phyloP scores from a whole-genome alignment of 2,329 filamentous ascomycete species.

The Monosporascus sp. region DNA sequence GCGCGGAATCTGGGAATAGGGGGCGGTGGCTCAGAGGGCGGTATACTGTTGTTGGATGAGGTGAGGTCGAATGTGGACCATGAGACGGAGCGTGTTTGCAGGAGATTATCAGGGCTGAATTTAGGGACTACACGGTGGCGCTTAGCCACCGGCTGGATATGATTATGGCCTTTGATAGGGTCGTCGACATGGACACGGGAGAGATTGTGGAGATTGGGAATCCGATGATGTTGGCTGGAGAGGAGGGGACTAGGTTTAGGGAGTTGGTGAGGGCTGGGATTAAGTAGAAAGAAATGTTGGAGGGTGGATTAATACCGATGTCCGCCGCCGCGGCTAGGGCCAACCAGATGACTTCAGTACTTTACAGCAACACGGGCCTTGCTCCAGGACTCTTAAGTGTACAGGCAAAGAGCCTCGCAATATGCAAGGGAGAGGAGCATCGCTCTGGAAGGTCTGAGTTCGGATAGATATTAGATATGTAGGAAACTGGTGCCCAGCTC shows the following conservation, averaged over 20 bases:
- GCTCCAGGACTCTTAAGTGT: too few species aligned
- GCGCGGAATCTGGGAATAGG: constrained; percentile 14
- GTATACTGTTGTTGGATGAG: constrained; percentile 26
- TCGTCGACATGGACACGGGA: constrained; percentile 42
- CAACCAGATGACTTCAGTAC: too few species aligned
- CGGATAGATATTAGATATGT: too few species aligned
- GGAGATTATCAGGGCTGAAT: constrained; percentile 17
- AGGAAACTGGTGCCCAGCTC: too few species aligned
- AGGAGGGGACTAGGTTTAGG: constrained; percentile 14
- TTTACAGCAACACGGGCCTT: too few species aligned
- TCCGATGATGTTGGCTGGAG: constrained; percentile 13
- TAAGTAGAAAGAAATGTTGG: not conserved
- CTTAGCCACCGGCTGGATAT: constrained; percentile 30
- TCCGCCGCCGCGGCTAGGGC: too few species aligned
- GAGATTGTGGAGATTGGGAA: constrained; percentile 34
- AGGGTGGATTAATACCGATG: too few species aligned
- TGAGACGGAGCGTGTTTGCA: constrained; percentile 21
- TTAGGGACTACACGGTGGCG: constrained; percentile 37
- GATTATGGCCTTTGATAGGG: constrained; percentile 42
- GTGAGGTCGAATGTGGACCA: constrained; percentile 26
- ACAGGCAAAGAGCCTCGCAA: too few species aligned
- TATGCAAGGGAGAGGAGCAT: too few species aligned
- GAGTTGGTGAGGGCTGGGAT: constrained; percentile 9
- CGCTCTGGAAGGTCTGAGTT: too few species aligned
- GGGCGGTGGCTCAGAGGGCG: constrained; percentile 16